These are phyloP conservation scores for Prosopis cineraria DNA, from an alignment of 306 rosid genomes.

Conservation along the genomic window DNA sequence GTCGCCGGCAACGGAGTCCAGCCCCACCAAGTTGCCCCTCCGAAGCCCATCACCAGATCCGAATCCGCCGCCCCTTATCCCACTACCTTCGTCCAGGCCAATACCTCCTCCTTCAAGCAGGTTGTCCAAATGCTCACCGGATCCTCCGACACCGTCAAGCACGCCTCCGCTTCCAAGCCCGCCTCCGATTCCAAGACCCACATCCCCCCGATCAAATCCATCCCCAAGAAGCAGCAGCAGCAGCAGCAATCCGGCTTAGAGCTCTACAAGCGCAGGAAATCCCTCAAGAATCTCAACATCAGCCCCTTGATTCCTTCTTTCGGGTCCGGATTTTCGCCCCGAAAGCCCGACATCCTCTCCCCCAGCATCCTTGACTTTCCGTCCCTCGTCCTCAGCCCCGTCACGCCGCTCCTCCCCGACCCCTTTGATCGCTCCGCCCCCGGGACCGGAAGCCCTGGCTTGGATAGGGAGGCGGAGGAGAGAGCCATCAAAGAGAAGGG, in stretches of 20 bases:
- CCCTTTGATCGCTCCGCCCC: conserved; percentile 69
- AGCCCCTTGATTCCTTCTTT: conserved; percentile 62
- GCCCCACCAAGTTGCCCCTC: conserved; percentile 13
- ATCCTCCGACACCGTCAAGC: conserved; percentile 73
- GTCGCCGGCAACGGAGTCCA: conserved; percentile 37
- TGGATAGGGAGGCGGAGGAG: conserved; percentile 66
- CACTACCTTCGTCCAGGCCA: conserved; percentile 91
- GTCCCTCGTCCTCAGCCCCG: conserved; percentile 78
- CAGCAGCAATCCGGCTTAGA: conserved; percentile 65
- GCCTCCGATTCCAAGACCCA: conserved; percentile 49
- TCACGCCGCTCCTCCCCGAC: conserved; percentile 85
- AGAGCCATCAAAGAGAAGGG: conserved; percentile 87
- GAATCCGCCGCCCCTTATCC: conserved; percentile 87
- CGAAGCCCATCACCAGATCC: conserved; percentile 67
- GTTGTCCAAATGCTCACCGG: conserved; percentile 99
- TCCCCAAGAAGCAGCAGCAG: conserved; percentile 55
- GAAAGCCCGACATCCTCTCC: conserved; percentile 76
- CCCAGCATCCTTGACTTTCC: conserved; percentile 96
- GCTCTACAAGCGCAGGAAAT: conserved; percentile 84
- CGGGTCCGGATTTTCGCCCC: conserved; percentile 57
- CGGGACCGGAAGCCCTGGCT: conserved; percentile 4
- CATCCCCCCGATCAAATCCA: conserved; percentile 76
- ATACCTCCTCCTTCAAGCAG: conserved; percentile 84
- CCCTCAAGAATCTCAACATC: conserved; percentile 67
- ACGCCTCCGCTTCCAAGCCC: conserved; percentile 41